Conservation (phyloP, 306 rosid genomes). For the Acacia acuminata region DNA sequence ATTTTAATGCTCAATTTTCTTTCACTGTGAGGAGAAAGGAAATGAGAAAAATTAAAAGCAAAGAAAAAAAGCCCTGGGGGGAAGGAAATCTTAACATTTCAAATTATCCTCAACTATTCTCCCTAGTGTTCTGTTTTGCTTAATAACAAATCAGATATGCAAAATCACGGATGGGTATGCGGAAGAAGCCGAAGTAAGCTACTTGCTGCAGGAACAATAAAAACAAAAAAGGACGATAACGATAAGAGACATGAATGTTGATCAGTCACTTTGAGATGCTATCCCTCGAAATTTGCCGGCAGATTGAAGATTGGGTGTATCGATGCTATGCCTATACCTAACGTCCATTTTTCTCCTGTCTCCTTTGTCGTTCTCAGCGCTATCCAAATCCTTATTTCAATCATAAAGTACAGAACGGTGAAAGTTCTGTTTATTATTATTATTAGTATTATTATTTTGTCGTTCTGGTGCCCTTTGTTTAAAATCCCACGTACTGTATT, state of each 20-base stretch:
- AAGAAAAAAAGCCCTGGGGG: neutral
- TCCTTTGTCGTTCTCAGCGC: neutral
- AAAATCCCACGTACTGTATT: neutral
- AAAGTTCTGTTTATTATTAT: neutral
- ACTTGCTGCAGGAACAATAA: neutral
- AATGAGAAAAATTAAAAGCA: neutral
- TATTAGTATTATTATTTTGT: neutral
- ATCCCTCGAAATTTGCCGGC: slow-evolving; percentile 5
- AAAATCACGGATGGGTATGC: slow-evolving; percentile 94
- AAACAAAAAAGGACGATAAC: neutral
- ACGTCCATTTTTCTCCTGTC: neutral
- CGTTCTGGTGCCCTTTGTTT: neutral
- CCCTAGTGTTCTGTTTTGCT: slow-evolving; percentile 39
- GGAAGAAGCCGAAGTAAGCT: slow-evolving; percentile 69
- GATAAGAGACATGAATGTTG: neutral
- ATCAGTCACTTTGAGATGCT: slow-evolving; percentile 6
- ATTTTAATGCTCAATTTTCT: slow-evolving; percentile 1
- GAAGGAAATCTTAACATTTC: neutral
- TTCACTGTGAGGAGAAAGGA: neutral
- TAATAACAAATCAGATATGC: slow-evolving; percentile 71
- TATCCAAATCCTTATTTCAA: neutral
- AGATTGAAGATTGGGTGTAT: slow-evolving; percentile 6
- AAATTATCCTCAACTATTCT: neutral
- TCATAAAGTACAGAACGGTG: neutral
- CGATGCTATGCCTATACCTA: neutral